Percentiles rank a stretch among this genome's conserved stretches.
Conservation (phyloP, 225 moss, liverwort and hornwort species). For the Pseudisothecium myosuroides region DNA sequence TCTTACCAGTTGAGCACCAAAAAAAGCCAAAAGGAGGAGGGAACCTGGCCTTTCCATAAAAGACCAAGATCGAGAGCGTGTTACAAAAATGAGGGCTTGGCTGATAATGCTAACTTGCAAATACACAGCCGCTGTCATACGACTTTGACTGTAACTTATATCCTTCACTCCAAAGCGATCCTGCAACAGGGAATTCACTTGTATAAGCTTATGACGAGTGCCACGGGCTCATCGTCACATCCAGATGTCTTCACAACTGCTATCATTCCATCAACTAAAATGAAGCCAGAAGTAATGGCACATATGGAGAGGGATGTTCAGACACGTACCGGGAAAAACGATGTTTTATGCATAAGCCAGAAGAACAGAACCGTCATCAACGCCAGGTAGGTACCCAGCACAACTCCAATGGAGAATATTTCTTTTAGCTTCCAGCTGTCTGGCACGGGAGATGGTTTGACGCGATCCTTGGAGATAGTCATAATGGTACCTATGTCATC, state of each 20-base stretch:
- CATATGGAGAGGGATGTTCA: not conserved
- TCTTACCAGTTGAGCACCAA: slow-evolving; percentile 31
- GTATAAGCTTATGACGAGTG: not conserved
- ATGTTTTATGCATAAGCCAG: slow-evolving; percentile 33
- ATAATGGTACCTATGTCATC: slow-evolving; percentile 62
- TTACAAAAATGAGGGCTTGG: slow-evolving; percentile 47
- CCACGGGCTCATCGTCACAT: not conserved
- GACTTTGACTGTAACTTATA: not conserved
- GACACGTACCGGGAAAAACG: slow-evolving; percentile 32
- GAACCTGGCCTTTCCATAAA: slow-evolving; percentile 21
- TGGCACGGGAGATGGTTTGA: slow-evolving; percentile 74
- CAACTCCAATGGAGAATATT: slow-evolving; percentile 71
- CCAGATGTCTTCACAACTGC: not conserved
- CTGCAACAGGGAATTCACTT: not conserved
- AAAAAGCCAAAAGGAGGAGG: slow-evolving; percentile 8
- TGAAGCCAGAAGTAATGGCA: not conserved
- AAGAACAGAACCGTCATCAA: slow-evolving; percentile 71
- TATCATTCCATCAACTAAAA: not conserved
- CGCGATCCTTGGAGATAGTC: slow-evolving; percentile 86
- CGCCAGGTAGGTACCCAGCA: slow-evolving; percentile 69
- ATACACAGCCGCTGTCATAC: slow-evolving; percentile 39
- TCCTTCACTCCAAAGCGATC: slow-evolving; percentile 22
- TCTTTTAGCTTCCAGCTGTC: slow-evolving; percentile 80
- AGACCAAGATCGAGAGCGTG: slow-evolving; percentile 34
- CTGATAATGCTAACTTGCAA: slow-evolving; percentile 56